phyloP scores from a whole-genome alignment of 2,329 filamentous ascomycete genomes.

The Amylocarpus encephaloides region DNA sequence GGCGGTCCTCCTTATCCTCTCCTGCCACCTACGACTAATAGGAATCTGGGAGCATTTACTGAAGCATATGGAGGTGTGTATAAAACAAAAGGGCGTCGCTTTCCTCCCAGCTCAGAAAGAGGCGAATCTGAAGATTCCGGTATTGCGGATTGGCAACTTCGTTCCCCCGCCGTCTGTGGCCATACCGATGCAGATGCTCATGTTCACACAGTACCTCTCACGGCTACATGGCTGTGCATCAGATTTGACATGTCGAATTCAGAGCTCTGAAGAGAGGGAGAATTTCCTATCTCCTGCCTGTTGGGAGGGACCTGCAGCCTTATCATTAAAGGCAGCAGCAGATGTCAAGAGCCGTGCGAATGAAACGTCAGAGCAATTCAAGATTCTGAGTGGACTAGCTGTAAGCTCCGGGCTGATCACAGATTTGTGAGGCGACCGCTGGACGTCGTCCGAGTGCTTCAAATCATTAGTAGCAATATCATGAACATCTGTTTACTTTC shows the following conservation, averaged over 20 bases:
- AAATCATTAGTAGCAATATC: too few relatives aligned
- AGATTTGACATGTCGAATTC: slow-evolving; percentile 8
- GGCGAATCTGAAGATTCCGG: slow-evolving; percentile 3
- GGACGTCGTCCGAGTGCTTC: too few relatives aligned
- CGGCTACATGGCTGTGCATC: slow-evolving; percentile 16
- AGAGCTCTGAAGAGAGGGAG: too few relatives aligned
- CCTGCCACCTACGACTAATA: slow-evolving; percentile 24
- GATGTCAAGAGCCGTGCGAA: too few relatives aligned
- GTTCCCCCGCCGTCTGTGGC: slow-evolving; percentile 12
- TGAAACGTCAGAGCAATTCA: too few relatives aligned
- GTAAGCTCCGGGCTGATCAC: too few relatives aligned
- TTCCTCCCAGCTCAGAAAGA: slow-evolving; percentile 2
- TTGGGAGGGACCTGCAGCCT: too few relatives aligned
- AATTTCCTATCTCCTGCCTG: too few relatives aligned
- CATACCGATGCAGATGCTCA: slow-evolving; percentile 19
- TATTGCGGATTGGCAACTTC: slow-evolving; percentile 19
- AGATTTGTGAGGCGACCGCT: too few relatives aligned
- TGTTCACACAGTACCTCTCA: slow-evolving; percentile 16
- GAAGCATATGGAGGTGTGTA: slow-evolving; percentile 18
- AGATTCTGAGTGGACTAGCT: too few relatives aligned
- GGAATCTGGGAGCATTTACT: slow-evolving; percentile 21
- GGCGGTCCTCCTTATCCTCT: slow-evolving; percentile 20
- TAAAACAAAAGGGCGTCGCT: slow-evolving; percentile 8
- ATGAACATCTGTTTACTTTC: too few relatives aligned
- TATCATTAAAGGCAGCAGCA: too few relatives aligned